These are phyloP conservation scores for Colletotrichum sp. DNA, from an alignment of 2,329 filamentous ascomycete genomes.

Conservation along the genomic window DNA sequence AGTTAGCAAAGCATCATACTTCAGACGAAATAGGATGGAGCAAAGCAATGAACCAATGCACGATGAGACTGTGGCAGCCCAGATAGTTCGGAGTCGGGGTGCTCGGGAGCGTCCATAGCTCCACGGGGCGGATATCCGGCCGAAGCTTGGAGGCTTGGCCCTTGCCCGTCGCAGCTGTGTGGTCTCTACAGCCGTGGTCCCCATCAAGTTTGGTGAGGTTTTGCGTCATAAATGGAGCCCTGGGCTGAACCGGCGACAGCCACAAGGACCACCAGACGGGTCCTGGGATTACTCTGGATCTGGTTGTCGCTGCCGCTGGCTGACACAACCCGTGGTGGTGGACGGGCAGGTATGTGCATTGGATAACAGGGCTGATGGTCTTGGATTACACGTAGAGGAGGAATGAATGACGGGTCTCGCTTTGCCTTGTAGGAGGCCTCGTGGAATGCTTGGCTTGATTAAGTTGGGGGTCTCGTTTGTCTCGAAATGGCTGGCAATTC, in stretches of 20 bases:
- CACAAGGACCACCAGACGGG: conserved; percentile 1
- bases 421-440: conserved; percentile 12
- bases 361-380: not conserved
- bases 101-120: not conserved
- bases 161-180: not conserved
- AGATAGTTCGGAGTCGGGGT: conserved; percentile 1
- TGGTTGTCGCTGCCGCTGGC: not conserved
- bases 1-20: not conserved
- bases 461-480: not conserved
- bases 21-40: not conserved
- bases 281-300: not conserved
- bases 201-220: not conserved
- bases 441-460: conserved; percentile 14
- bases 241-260: not conserved
- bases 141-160: conserved; percentile 6
- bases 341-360: not conserved
- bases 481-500: not conserved
- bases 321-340: not conserved
- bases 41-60: not conserved
- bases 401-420: not conserved
- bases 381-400: not conserved
- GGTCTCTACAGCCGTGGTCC: not conserved
- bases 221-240: conserved; percentile 1
- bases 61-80: not conserved
- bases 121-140: conserved; percentile 11